A percentile compares a stretch with the other conserved stretches of the same genome.
Evolutionary conservation across 305 asterid genomes (phyloP).

Genomic region (Solanum hybrid): DNA sequence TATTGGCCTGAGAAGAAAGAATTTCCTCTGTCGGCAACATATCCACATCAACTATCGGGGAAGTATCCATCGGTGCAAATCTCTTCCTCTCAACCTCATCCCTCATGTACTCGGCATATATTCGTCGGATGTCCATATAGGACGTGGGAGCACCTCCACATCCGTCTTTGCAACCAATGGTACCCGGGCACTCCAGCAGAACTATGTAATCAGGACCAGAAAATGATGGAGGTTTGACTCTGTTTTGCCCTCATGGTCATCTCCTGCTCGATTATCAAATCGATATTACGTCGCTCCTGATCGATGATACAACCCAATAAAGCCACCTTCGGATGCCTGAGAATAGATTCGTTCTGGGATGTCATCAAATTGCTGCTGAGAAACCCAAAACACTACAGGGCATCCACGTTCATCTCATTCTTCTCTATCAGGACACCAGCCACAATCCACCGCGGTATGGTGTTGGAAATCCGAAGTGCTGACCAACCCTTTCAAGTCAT

Average conservation of each 20-base stretch:
- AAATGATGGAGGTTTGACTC: too few species aligned
- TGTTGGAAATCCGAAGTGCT: neutral
- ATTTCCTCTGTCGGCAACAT: neutral
- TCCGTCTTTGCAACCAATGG: neutral
- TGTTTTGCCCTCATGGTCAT: neutral
- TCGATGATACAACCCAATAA: neutral
- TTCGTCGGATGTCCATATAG: neutral
- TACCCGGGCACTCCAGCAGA: neutral
- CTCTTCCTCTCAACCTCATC: neutral
- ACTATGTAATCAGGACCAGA: neutral
- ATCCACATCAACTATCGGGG: neutral
- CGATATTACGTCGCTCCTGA: too few species aligned
- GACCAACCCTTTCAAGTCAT: neutral
- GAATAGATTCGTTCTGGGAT: neutral
- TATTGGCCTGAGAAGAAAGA: neutral
- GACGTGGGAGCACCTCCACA: neutral
- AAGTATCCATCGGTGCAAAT: neutral
- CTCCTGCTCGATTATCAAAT: neutral
- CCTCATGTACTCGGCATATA: neutral
- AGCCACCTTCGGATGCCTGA: neutral
- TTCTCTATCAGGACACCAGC: neutral
- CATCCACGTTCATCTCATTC: neutral
- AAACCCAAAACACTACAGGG: neutral
- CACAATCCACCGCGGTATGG: neutral
- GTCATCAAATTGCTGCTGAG: neutral